phyloP scores from a whole-genome alignment of 1,139 yeast genomes.

The Yueomyces sp. region DNA sequence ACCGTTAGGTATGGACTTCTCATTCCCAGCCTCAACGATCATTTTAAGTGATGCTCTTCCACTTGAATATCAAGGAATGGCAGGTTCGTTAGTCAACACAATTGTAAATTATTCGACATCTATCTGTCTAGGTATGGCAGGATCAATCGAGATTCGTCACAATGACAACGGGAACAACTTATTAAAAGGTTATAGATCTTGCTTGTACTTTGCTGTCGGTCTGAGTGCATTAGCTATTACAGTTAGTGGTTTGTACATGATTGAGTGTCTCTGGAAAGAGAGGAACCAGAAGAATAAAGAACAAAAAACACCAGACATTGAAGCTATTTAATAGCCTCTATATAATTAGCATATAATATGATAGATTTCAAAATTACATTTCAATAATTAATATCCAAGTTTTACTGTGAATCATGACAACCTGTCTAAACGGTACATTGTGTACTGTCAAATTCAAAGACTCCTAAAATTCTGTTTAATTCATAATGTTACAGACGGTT shows the following conservation, averaged over 20 bases:
- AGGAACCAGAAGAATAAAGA: slow-evolving; percentile 2
- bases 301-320: too few species aligned
- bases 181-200: slow-evolving; percentile 32
- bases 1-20: slow-evolving; percentile 48
- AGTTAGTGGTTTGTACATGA: slow-evolving; percentile 6
- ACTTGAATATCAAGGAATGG: slow-evolving; percentile 44
- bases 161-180: slow-evolving; percentile 16
- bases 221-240: slow-evolving; percentile 12
- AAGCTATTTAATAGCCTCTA: too few species aligned
- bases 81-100: slow-evolving; percentile 44
- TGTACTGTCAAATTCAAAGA: too few species aligned
- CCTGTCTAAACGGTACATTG: too few species aligned
- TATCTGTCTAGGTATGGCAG: slow-evolving; percentile 37
- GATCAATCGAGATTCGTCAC: slow-evolving; percentile 34
- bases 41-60: slow-evolving; percentile 41
- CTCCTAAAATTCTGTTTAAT: too few species aligned
- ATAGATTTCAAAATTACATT: too few species aligned
- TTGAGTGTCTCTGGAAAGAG: slow-evolving; percentile 7
- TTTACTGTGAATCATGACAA: too few species aligned
- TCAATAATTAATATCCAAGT: too few species aligned
- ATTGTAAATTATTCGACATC: slow-evolving; percentile 44
- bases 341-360: too few species aligned
- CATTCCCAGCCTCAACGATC: slow-evolving; percentile 46
- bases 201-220: slow-evolving; percentile 28
- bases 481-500: too few species aligned